A percentile compares a stretch with the other conserved stretches of the same genome.
These are phyloP conservation scores for Tylopilus felleus DNA, from an alignment of 768 basidiomycete genomes.

Conservation along the genomic window DNA sequence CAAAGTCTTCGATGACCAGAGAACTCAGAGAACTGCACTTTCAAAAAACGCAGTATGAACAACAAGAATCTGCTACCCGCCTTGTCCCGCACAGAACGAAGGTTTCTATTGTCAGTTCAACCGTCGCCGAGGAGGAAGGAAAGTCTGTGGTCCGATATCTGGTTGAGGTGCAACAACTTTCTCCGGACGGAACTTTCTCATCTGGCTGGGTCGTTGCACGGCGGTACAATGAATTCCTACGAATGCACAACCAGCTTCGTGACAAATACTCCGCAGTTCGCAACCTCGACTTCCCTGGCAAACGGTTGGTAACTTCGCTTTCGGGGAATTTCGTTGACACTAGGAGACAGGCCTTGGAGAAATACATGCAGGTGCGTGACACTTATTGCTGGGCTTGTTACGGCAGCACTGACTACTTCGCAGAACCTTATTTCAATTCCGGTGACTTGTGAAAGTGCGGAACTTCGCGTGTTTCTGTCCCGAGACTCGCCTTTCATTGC, in stretches of 20 bases:
- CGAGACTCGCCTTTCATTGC: constrained; percentile 82
- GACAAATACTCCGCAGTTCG: constrained; percentile 69
- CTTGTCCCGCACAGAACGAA: constrained; percentile 80
- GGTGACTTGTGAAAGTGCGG: constrained; percentile 74
- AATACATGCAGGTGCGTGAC: constrained; percentile 75
- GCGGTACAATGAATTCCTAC: constrained; percentile 92
- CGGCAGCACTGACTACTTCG: background rate
- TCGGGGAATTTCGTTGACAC: constrained; percentile 87
- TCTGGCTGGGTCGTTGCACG: constrained; percentile 93
- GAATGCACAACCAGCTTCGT: constrained; percentile 80
- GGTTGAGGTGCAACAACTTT: constrained; percentile 87
- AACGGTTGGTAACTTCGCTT: constrained; percentile 84
- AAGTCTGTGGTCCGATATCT: constrained; percentile 91
- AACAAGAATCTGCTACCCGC: constrained; percentile 89
- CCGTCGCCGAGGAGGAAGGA: constrained; percentile 78
- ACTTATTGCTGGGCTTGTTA: too few relatives aligned
- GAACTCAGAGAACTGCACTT: constrained; percentile 84
- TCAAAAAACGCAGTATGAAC: constrained; percentile 90
- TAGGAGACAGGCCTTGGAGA: constrained; percentile 75
- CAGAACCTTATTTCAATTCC: constrained; percentile 75
- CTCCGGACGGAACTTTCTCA: constrained; percentile 69
- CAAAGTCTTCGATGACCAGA: constrained; percentile 74
- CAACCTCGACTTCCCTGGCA: constrained; percentile 86
- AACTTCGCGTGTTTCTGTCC: constrained; percentile 82
- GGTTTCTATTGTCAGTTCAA: constrained; percentile 82